phyloP scores from a whole-genome alignment of 768 basidiomycete genomes.

The Chiua virens region DNA sequence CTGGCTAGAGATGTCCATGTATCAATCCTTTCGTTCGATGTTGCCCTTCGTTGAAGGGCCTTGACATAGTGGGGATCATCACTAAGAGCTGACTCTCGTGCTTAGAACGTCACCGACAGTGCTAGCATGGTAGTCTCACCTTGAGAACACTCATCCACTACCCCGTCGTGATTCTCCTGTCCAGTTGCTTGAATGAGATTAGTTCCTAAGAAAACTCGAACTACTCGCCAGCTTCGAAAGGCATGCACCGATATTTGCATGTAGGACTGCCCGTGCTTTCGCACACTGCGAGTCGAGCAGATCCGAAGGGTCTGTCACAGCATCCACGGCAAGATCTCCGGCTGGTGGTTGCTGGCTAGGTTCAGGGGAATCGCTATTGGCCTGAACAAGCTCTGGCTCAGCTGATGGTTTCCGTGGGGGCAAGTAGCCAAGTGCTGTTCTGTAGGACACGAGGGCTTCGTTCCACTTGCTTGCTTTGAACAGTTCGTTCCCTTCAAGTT shows the following conservation, averaged over 20 bases:
- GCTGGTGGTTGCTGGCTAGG: constrained; percentile 12
- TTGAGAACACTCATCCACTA: constrained; percentile 77
- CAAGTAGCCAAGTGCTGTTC: constrained; percentile 62
- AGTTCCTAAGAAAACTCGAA: neutral
- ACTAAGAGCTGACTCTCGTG: constrained; percentile 59
- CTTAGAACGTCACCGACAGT: neutral
- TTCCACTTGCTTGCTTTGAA: constrained; percentile 69
- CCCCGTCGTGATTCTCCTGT: constrained; percentile 78
- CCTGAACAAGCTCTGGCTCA: constrained; percentile 15
- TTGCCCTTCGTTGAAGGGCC: constrained; percentile 85
- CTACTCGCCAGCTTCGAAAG: constrained; percentile 69
- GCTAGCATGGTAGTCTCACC: constrained; percentile 38
- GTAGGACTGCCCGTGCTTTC: constrained; percentile 67
- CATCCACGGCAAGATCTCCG: neutral
- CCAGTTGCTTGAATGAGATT: constrained; percentile 1
- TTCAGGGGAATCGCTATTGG: constrained; percentile 20
- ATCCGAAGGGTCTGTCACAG: constrained; percentile 20
- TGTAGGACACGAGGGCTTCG: constrained; percentile 71
- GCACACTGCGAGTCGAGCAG: constrained; percentile 47
- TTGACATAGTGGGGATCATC: constrained; percentile 88
- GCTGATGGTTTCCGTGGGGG: constrained; percentile 45
- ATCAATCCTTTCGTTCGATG: constrained; percentile 75
- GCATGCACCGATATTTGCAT: constrained; percentile 90
- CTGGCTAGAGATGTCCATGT: constrained; percentile 82
- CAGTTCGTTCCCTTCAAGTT: constrained; percentile 70